phyloP scores from a whole-genome alignment of 2,329 filamentous ascomycete species.

The Xylaria polymorpha region DNA sequence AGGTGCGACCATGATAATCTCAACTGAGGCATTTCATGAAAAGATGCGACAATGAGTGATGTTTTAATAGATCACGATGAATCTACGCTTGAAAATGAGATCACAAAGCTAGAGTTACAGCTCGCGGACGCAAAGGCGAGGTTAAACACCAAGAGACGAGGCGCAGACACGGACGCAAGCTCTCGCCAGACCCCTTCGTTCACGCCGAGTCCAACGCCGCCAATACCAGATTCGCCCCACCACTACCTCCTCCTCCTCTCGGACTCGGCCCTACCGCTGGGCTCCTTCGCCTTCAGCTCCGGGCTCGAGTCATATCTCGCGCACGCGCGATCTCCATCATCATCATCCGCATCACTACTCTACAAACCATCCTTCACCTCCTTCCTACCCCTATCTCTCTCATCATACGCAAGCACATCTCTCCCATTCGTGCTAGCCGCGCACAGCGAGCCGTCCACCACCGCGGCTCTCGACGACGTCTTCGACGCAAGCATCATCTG shows the following conservation, averaged over 20 bases:
- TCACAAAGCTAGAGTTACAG: slow-evolving; percentile 67
- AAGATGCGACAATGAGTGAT: slow-evolving; percentile 40
- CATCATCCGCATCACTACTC: slow-evolving; percentile 1
- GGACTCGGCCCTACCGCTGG: slow-evolving; percentile 83
- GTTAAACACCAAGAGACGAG: slow-evolving; percentile 36
- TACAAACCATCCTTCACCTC: slow-evolving; percentile 64
- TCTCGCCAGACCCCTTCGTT: background rate
- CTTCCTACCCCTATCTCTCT: slow-evolving; percentile 78
- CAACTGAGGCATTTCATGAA: background rate
- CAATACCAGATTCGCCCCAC: slow-evolving; percentile 47
- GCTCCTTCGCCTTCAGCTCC: slow-evolving; percentile 88
- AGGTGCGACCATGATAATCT: background rate
- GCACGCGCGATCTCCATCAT: slow-evolving; percentile 61
- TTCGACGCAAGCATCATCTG: slow-evolving; percentile 82
- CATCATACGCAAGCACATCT: slow-evolving; percentile 76
- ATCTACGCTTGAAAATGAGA: slow-evolving; percentile 61
- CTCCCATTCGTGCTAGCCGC: slow-evolving; percentile 80
- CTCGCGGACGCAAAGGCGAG: slow-evolving; percentile 56
- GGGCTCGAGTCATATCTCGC: slow-evolving; percentile 85
- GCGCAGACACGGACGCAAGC: slow-evolving; percentile 10
- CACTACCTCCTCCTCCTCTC: slow-evolving; percentile 82
- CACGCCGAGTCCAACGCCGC: slow-evolving; percentile 8
- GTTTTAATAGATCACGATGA: slow-evolving; percentile 31
- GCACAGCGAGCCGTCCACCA: slow-evolving; percentile 63
- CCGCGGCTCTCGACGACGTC: slow-evolving; percentile 75